phyloP scores from a whole-genome alignment of 2,329 filamentous ascomycete genomes.

The Fusarium aywerte region DNA sequence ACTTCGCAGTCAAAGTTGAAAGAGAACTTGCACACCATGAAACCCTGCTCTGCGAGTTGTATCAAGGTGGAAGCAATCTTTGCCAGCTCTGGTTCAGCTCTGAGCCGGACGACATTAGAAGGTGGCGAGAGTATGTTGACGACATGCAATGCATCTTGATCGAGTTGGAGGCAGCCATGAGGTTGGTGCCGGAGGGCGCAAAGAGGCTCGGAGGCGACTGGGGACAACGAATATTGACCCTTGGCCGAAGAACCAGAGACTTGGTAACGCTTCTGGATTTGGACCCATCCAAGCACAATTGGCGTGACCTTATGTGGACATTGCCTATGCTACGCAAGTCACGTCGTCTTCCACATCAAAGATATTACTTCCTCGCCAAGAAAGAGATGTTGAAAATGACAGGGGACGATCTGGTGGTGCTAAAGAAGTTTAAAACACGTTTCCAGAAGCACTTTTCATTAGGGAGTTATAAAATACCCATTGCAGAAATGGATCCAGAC shows the following conservation, averaged over 20 bases:
- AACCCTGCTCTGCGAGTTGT: slow-evolving; percentile 41
- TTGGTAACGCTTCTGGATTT: slow-evolving; percentile 25
- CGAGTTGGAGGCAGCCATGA: not conserved
- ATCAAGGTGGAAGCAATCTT: slow-evolving; percentile 22
- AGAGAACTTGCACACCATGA: slow-evolving; percentile 37
- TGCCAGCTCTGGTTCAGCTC: slow-evolving; percentile 28
- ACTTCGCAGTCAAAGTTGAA: slow-evolving; percentile 21
- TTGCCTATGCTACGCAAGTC: slow-evolving; percentile 43
- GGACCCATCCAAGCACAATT: slow-evolving; percentile 13
- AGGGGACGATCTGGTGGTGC: slow-evolving; percentile 9
- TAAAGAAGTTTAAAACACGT: slow-evolving; percentile 28
- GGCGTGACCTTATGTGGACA: slow-evolving; percentile 39
- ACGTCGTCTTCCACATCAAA: slow-evolving; percentile 28
- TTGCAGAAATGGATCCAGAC: slow-evolving; percentile 20
- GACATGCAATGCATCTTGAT: not conserved
- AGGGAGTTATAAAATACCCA: slow-evolving; percentile 31
- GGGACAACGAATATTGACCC: slow-evolving; percentile 18
- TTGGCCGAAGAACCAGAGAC: slow-evolving; percentile 17
- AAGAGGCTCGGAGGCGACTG: slow-evolving; percentile 24
- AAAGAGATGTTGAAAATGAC: slow-evolving; percentile 37
- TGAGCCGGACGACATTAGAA: not conserved
- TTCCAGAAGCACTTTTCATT: slow-evolving; percentile 24
- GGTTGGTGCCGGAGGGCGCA: not conserved
- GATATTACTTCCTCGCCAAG: slow-evolving; percentile 38
- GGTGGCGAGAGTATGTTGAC: slow-evolving; percentile 9